Conservation (phyloP, 73 alveolate species). For the Paramecium octaurelia region DNA sequence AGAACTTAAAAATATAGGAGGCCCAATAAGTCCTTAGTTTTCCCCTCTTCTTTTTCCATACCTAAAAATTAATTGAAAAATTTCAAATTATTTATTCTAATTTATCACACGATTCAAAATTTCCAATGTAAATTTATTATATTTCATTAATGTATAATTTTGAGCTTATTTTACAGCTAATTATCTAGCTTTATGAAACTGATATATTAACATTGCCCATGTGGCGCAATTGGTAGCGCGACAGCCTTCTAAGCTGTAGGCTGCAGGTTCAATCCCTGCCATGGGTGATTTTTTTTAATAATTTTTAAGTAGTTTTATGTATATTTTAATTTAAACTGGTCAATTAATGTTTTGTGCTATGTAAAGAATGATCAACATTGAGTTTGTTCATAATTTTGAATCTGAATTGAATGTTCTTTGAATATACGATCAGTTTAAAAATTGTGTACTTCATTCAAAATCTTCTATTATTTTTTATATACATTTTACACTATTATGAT, state of each 20-base stretch:
- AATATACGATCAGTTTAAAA: no score
- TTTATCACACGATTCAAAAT: not conserved
- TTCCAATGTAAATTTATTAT: no score
- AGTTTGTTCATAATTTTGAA: no score
- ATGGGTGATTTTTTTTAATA: slow-evolving; percentile 20
- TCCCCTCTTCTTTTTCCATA: not conserved
- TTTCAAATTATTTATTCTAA: not conserved
- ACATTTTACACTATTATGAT: no score
- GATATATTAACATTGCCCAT: slow-evolving; percentile 40
- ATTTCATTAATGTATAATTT: not conserved
- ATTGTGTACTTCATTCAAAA: no score
- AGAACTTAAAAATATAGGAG: not conserved
- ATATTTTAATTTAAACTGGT: not conserved
- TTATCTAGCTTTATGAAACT: not conserved
- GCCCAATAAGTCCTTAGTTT: not conserved
- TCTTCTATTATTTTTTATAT: no score
- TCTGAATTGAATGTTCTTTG: not conserved
- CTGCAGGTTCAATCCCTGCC: slow-evolving; percentile 63
- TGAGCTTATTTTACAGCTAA: not conserved
- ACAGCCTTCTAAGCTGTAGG: slow-evolving; percentile 62
- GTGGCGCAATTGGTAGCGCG: slow-evolving; percentile 64
- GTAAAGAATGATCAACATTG: no score
- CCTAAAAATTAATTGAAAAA: not conserved
- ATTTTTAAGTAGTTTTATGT: not conserved
- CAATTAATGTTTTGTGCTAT: no score